These are phyloP conservation scores for Rhodotorula diobovata DNA, from an alignment of 768 basidiomycete genomes.

Conservation along the genomic window DNA sequence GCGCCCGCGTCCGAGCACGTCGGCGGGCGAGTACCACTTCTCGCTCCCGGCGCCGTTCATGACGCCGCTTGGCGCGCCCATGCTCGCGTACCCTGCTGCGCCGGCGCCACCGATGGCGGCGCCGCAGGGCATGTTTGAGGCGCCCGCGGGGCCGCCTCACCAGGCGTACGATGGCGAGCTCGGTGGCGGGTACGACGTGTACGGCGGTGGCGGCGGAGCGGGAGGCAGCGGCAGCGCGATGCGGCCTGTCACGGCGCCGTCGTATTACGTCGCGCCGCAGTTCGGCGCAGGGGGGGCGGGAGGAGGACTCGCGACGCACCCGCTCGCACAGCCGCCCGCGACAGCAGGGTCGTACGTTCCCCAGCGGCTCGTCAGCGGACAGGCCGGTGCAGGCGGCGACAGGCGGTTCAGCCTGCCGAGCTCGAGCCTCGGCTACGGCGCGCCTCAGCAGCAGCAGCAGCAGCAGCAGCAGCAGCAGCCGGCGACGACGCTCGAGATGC, in stretches of 20 bases:
- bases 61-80: conserved; percentile 1
- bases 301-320: not conserved
- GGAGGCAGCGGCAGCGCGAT: not conserved
- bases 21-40: conserved; percentile 35
- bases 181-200: not conserved
- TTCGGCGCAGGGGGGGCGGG: not conserved
- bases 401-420: conserved; percentile 8
- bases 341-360: not conserved
- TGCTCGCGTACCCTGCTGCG: not conserved
- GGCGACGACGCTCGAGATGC: conserved; percentile 25
- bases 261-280: conserved; percentile 17
- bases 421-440: not conserved
- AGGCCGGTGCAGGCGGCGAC: not conserved
- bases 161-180: no score
- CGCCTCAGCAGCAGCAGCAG: not conserved
- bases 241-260: conserved; percentile 30
- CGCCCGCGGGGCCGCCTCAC: not conserved
- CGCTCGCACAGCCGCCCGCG: conserved; percentile 3
- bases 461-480: not conserved
- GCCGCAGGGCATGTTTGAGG: not conserved
- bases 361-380: not conserved
- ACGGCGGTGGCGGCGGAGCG: not conserved
- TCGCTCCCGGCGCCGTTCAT: conserved; percentile 24
- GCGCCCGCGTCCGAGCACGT: conserved; percentile 32
- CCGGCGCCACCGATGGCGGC: no score